Percentiles rank a stretch among this genome's conserved stretches.
Evolutionary conservation across 306 rosid species (phyloP).

Genomic region (Vigna mungo): DNA sequence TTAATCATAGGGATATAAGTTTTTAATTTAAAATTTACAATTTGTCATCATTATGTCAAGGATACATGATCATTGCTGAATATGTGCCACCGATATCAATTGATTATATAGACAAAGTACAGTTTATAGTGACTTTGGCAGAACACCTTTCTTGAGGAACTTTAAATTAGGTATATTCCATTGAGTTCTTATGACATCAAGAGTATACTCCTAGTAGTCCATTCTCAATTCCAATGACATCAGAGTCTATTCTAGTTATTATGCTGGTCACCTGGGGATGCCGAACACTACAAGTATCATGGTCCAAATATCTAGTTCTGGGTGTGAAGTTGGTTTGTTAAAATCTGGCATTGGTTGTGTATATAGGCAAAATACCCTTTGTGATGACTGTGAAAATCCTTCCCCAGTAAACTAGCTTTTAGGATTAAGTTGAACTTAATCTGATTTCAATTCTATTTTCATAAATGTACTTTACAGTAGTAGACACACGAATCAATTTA

Average conservation of each 20-base stretch:
- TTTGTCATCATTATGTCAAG: neutral
- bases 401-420: neutral
- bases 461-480: slow-evolving; percentile 1
- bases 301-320: neutral
- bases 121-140: neutral
- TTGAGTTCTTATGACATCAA: slow-evolving; percentile 3
- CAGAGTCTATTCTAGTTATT: neutral
- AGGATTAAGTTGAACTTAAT: neutral
- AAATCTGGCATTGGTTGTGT: neutral
- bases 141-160: neutral
- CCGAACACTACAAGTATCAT: neutral
- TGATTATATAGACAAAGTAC: neutral
- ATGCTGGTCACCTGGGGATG: neutral
- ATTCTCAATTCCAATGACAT: slow-evolving; percentile 13
- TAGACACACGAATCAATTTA: neutral
- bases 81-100: slow-evolving; percentile 8
- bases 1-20: neutral
- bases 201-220: neutral
- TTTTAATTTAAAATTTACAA: neutral
- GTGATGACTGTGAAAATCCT: slow-evolving; percentile 22
- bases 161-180: neutral
- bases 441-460: slow-evolving; percentile 8
- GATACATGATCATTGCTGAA: slow-evolving; percentile 17
- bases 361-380: neutral
- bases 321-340: neutral